Conservation (phyloP, 2,329 filamentous ascomycete species). For the Arthroderma sp. region DNA sequence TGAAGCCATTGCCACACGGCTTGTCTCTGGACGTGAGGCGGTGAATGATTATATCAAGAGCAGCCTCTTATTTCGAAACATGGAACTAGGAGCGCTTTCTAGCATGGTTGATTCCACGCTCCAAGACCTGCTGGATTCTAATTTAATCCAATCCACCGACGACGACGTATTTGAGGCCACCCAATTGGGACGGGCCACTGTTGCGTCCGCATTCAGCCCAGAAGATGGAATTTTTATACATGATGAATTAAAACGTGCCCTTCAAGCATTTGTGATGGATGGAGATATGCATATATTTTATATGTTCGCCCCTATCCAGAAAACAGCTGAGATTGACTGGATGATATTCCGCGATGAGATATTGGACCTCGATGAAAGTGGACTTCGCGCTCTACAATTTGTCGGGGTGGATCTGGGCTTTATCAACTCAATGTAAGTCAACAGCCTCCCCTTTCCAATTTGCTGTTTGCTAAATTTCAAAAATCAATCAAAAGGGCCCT, state of each 20-base stretch:
- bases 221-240: conserved; percentile 64
- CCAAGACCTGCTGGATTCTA: conserved; percentile 41
- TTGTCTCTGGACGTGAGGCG: conserved; percentile 52
- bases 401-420: conserved; percentile 55
- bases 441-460: conserved; percentile 2
- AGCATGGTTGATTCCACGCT: conserved; percentile 47
- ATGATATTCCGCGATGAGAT: conserved; percentile 58
- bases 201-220: conserved; percentile 58
- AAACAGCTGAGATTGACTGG: conserved; percentile 50
- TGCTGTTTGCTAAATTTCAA: background rate
- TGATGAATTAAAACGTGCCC: conserved; percentile 51
- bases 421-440: conserved; percentile 52
- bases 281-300: conserved; percentile 70
- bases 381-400: conserved; percentile 52
- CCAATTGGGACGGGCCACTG: conserved; percentile 54
- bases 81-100: conserved; percentile 37
- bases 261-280: conserved; percentile 65
- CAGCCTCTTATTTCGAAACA: conserved; percentile 51
- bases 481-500: conserved; percentile 41
- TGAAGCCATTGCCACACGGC: conserved; percentile 54
- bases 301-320: conserved; percentile 59
- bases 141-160: conserved; percentile 41
- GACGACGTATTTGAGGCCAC: conserved; percentile 46
- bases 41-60: conserved; percentile 55
- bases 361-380: conserved; percentile 57